phyloP scores from a whole-genome alignment of 352 stramenopile genomes.

The Phytopythium boreale region DNA sequence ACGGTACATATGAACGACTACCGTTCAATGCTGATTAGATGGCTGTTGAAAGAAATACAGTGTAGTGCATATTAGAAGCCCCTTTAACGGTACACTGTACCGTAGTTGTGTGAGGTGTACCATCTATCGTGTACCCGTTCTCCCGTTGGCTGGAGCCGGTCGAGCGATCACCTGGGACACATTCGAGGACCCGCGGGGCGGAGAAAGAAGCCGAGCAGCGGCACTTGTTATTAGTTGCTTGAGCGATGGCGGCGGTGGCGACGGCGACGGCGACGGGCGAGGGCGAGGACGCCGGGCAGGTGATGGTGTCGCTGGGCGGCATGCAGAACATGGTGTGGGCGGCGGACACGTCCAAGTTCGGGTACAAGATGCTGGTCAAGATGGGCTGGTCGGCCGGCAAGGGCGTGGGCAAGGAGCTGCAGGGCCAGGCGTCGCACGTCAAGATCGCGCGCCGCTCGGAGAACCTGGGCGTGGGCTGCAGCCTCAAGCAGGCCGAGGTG shows the following conservation, averaged over 20 bases:
- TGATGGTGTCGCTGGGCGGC: constrained; percentile 78
- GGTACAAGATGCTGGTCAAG: constrained; percentile 94
- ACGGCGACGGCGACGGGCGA: constrained; percentile 16
- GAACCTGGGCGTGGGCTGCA: constrained; percentile 90
- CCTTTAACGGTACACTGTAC: too few species aligned
- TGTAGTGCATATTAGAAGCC: too few species aligned
- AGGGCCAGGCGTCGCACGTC: constrained; percentile 86
- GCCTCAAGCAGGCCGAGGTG: constrained; percentile 85
- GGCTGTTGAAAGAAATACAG: too few species aligned
- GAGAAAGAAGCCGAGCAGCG: too few species aligned
- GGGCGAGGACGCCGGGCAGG: constrained; percentile 21
- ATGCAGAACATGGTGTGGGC: constrained; percentile 90
- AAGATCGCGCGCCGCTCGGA: constrained; percentile 87
- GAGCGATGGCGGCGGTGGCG: constrained; percentile 25
- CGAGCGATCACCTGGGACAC: too few species aligned
- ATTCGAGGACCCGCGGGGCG: too few species aligned
- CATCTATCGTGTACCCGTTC: too few species aligned
- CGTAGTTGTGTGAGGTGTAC: too few species aligned
- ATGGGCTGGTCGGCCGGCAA: constrained; percentile 95
- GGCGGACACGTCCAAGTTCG: constrained; percentile 90
- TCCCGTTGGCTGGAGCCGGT: too few species aligned
- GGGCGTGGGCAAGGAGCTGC: constrained; percentile 91
- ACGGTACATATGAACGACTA: too few species aligned
- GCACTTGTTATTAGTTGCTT: too few species aligned
- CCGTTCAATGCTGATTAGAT: too few species aligned